Evolutionary conservation across 2,329 filamentous ascomycete species (phyloP), one percentile per base, ranked within the genome.

Genomic region (Pestalotiopsis sp.): DNA sequence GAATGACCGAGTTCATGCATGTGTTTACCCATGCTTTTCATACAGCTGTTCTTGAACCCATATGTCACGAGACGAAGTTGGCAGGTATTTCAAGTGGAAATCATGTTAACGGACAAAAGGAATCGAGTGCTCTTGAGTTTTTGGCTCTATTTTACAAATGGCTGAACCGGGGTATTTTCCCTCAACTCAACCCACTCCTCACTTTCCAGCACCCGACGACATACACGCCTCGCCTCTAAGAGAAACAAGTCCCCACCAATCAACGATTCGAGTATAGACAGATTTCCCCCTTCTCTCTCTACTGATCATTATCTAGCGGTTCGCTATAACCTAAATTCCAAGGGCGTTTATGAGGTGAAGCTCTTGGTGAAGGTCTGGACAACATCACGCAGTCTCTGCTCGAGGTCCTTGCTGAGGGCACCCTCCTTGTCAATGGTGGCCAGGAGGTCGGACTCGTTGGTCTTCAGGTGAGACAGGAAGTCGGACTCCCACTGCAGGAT

Each of bases 351-450:
- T 80, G 82, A 82, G 72, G 85, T 78, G 90, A 98, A 98, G 90
- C 91, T 93, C 93, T 97, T 97, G 88, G 93, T 97, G 91, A 98
- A 98, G 83, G 80, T 87, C 77, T 77, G 73, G 78, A 94, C 89
- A 79, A 93, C 86, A 70, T 96, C 92, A 88, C 91, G 93, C 80
- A 97, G 86, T 87, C 90, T 93, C 74, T 84, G 86, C 88, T 97
- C 96, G 64, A 94, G 87, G 52, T 97, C 95, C 91, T 98, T 98
- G 92, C 93, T 96, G 82, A 99, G 85, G 73, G 93, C 89, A 83
- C 95, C 95, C 90, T 98, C 94, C 90, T 95, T 96, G 80, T 97
- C 94, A 76, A 99, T 98, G 78, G 90, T 92, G 78, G 90, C 87
- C 73, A 97, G 85, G 74, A 98, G 85, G 73, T 95, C 94, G 64